Evolutionary conservation across 1,284 basidiomycete genomes (phyloP), one percentile per base, ranked within the genome.

Genomic region (Abortiporus biennis): DNA sequence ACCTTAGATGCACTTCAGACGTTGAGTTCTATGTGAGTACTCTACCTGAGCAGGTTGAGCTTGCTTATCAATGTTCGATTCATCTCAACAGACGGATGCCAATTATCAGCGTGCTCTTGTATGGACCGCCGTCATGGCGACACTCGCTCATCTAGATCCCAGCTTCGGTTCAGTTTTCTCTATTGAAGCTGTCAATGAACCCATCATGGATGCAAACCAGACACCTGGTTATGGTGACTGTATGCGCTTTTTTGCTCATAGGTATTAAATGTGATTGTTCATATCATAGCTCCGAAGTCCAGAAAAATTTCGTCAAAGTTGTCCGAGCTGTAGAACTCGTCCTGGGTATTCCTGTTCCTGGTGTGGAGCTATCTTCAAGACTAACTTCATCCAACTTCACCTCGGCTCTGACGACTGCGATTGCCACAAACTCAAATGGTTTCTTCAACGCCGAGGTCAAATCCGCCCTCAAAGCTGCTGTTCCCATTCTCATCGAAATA

Each of bases 121-220:
- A 21, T 89, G 86, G 85, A 78, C 83, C 0, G 78, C 78, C 12
- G 80, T 88, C 20, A 86, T 89, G 80, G 81, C 86, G 0, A 59
- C 72, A 4, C 63, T 89, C 13, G 64, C 78, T 1, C 85, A 89
- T 52, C 60, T 84, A 15, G 80, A 89, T 54, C 69, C 83, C 4
- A 64, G 67, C 29, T 89, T 89, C 52, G 62, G 54, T 17, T 75
- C 66, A 22, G 84, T 84, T n/a, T 80, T 80, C 39, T 65, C 79
- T 0, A 83, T 89, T 24, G 71, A 88, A 52, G 85, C 85, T 1
- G 68, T 85, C 32, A 89, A 89, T 49, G 86, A 89, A 47, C 83
- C 83, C 0, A 76, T 83, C 48, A 80, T 76, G 79, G 62, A 87
- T 54, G 78, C 81, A 2, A 57, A 47, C 6, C 57, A 68, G 47